A percentile compares a stretch with the other conserved stretches of the same genome.
These are phyloP conservation scores for Colletotrichum sp. DNA, from an alignment of 2,329 filamentous ascomycete species.

Conservation along the genomic window DNA sequence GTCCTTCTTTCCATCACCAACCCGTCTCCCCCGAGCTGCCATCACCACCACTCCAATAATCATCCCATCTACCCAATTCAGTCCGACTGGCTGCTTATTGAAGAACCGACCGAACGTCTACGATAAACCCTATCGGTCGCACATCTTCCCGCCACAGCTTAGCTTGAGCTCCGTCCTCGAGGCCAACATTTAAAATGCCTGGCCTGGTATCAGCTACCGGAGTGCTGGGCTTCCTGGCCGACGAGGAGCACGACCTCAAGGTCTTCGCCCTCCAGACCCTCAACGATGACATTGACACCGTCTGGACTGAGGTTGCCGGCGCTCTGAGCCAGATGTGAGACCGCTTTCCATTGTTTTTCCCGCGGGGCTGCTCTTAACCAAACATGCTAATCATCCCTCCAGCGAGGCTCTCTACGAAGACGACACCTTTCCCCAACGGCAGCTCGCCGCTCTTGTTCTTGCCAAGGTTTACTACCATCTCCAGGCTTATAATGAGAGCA, in stretches of 20 bases:
- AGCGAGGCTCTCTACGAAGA: constrained; percentile 99
- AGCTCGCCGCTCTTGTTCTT: constrained; percentile 91
- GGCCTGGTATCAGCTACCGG: constrained; percentile 93
- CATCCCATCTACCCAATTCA: background rate
- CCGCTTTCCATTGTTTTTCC: background rate
- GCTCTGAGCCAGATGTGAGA: constrained; percentile 89
- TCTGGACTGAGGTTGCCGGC: constrained; percentile 97
- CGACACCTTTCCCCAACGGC: constrained; percentile 89
- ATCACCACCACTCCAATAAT: background rate
- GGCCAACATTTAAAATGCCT: constrained; percentile 67
- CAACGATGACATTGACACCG: constrained; percentile 93
- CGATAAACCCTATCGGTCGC: background rate
- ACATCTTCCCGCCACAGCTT: background rate
- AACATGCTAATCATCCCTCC: constrained; percentile 18
- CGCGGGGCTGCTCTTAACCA: background rate
- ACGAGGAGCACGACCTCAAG: constrained; percentile 93
- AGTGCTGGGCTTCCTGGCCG: constrained; percentile 91
- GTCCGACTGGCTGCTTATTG: background rate
- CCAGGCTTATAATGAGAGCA: constrained; percentile 98
- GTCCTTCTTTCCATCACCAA: constrained; percentile 17
- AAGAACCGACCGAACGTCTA: background rate
- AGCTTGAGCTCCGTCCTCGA: constrained; percentile 14
- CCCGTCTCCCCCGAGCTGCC: constrained; percentile 12
- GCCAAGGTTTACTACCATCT: constrained; percentile 99
- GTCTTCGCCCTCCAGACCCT: constrained; percentile 93